These are phyloP conservation scores for Aspergillus baeticus DNA, from an alignment of 495 filamentous ascomycete genomes.

Conservation along the genomic window DNA sequence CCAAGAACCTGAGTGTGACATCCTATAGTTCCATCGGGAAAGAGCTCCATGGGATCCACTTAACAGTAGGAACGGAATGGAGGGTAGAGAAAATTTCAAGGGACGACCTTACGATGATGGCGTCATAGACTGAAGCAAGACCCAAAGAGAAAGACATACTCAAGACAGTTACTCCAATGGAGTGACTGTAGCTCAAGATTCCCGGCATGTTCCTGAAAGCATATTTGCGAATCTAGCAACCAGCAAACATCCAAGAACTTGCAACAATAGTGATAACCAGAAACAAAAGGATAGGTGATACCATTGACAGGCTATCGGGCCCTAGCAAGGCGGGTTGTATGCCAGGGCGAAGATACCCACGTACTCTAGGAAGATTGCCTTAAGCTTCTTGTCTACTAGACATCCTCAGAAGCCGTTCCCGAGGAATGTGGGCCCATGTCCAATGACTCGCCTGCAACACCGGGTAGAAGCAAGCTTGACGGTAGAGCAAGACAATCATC, in stretches of 20 bases:
- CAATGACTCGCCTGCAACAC: background rate
- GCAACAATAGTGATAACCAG: no score
- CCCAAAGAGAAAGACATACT: background rate
- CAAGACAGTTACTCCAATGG: background rate
- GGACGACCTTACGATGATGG: slow-evolving; percentile 4
- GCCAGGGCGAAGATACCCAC: no score
- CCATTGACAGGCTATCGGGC: no score
- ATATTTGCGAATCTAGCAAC: background rate
- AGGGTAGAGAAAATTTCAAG: background rate
- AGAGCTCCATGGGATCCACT: slow-evolving; percentile 17
- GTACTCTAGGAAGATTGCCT: no score
- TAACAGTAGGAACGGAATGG: no score
- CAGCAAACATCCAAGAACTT: background rate
- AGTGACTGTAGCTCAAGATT: background rate
- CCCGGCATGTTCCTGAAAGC: background rate
- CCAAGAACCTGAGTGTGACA: slow-evolving; percentile 34
- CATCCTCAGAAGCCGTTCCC: background rate
- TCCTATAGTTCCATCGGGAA: slow-evolving; percentile 30
- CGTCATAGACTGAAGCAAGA: slow-evolving; percentile 8
- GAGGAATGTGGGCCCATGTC: background rate
- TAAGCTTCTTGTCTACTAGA: no score
- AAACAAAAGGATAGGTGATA: no score
- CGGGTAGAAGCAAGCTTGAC: background rate
- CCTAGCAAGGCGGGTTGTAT: no score
- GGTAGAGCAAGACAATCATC: background rate